Conservation (phyloP, 495 filamentous ascomycete genomes). For the Daldinia loculata region DNA sequence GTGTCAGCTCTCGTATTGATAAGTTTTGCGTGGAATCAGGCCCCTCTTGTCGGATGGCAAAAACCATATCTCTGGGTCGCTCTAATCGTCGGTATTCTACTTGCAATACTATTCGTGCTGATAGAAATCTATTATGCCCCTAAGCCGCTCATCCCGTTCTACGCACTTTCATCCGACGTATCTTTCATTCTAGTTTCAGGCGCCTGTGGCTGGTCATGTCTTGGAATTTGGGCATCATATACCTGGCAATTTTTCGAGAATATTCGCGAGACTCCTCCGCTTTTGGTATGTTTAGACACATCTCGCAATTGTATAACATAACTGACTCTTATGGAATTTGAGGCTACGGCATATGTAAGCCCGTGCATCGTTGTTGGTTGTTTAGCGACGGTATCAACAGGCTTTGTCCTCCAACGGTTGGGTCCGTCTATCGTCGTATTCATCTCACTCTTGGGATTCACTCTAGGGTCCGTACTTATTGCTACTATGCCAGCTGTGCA, state of each 20-base stretch:
- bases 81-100: slow-evolving; percentile 59
- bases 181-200: slow-evolving; percentile 61
- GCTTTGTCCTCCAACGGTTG: slow-evolving; percentile 53
- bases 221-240: slow-evolving; percentile 67
- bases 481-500: slow-evolving; percentile 57
- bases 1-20: slow-evolving; percentile 62
- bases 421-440: slow-evolving; percentile 56
- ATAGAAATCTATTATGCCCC: slow-evolving; percentile 53
- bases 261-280: slow-evolving; percentile 55
- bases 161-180: slow-evolving; percentile 55
- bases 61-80: slow-evolving; percentile 59
- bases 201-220: slow-evolving; percentile 64
- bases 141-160: slow-evolving; percentile 62
- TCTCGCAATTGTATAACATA: slow-evolving; percentile 34
- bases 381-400: slow-evolving; percentile 57
- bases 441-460: slow-evolving; percentile 58
- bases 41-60: slow-evolving; percentile 62
- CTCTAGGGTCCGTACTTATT: slow-evolving; percentile 51
- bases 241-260: slow-evolving; percentile 62
- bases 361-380: slow-evolving; percentile 40
- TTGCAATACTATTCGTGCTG: slow-evolving; percentile 58
- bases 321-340: slow-evolving; percentile 10
- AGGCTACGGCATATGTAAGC: slow-evolving; percentile 36
- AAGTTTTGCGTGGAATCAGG: slow-evolving; percentile 68
- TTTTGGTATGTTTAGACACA: slow-evolving; percentile 54